Conservation (phyloP, 805 yeast genomes). For the Metschnikowia proteae region DNA sequence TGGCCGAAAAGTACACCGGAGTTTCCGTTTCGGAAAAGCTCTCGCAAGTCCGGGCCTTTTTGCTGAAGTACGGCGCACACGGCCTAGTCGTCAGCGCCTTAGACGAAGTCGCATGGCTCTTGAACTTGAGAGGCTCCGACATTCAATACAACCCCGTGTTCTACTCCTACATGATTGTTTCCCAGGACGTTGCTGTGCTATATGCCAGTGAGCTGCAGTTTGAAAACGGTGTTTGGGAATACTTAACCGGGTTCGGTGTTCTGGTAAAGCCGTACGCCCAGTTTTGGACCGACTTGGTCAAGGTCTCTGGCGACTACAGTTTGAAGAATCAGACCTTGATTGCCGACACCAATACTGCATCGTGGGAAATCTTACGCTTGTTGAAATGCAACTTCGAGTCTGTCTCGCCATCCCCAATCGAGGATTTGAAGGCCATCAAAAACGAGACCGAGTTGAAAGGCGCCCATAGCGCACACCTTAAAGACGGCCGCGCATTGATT, state of each 20-base stretch:
- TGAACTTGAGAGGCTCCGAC: constrained; percentile 52
- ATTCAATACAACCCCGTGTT: constrained; percentile 55
- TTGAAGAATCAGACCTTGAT: constrained; percentile 28
- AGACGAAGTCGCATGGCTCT: constrained; percentile 53
- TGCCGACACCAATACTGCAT: constrained; percentile 27
- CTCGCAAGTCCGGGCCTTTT: constrained; percentile 31
- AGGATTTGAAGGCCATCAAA: constrained; percentile 50
- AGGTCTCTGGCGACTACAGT: constrained; percentile 35
- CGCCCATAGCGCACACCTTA: constrained; percentile 50
- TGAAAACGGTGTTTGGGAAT: constrained; percentile 24
- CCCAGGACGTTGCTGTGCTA: constrained; percentile 28
- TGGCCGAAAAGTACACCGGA: constrained; percentile 61
- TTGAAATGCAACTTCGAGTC: constrained; percentile 29
- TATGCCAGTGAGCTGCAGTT: constrained; percentile 44
- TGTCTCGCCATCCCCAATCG: constrained; percentile 38
- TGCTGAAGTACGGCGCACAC: constrained; percentile 25
- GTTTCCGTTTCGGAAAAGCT: constrained; percentile 58
- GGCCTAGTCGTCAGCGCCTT: constrained; percentile 44
- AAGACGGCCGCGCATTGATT: constrained; percentile 55
- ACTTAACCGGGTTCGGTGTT: constrained; percentile 25
- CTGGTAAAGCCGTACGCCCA: constrained; percentile 40
- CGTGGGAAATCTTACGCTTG: constrained; percentile 39
- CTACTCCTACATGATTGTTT: constrained; percentile 39
- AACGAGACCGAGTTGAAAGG: constrained; percentile 48
- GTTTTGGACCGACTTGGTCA: constrained; percentile 43